These are phyloP conservation scores for Caryocar brasiliense DNA, from an alignment of 441 rosid genomes.

Conservation along the genomic window DNA sequence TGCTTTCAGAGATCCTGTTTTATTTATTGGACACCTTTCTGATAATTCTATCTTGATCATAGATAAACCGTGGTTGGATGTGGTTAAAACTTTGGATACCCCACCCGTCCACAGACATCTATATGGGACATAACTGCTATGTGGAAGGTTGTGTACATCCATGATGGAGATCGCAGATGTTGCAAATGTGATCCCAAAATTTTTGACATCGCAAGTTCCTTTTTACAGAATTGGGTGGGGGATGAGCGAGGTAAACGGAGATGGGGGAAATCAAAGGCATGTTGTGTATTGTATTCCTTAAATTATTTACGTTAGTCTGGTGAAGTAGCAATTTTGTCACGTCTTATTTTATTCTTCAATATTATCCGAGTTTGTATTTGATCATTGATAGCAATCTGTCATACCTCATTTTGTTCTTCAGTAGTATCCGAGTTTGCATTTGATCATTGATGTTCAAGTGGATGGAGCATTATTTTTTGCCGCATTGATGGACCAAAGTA, in stretches of 20 bases:
- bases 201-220: conserved; percentile 8
- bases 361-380: background rate
- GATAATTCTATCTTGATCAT: conserved; percentile 63
- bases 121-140: conserved; percentile 49
- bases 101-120: conserved; percentile 91
- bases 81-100: conserved; percentile 57
- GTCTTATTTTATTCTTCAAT: background rate
- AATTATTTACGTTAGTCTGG: conserved; percentile 20
- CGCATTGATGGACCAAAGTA: too few species aligned
- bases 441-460: too few species aligned
- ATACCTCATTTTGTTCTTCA: background rate
- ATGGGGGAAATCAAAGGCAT: conserved; percentile 10
- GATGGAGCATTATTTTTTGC: too few species aligned
- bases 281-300: conserved; percentile 29
- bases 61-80: conserved; percentile 94
- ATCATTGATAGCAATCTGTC: too few species aligned
- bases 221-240: background rate
- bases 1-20: conserved; percentile 71
- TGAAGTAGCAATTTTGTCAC: conserved; percentile 11
- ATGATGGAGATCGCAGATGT: conserved; percentile 10
- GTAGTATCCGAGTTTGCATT: background rate
- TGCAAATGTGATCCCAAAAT: conserved; percentile 13
- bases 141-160: conserved; percentile 9
- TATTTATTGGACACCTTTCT: conserved; percentile 68
- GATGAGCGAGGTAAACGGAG: background rate